Evolutionary conservation across 2,329 filamentous ascomycete species (phyloP).

Genomic region (Fusarium sambucinum): DNA sequence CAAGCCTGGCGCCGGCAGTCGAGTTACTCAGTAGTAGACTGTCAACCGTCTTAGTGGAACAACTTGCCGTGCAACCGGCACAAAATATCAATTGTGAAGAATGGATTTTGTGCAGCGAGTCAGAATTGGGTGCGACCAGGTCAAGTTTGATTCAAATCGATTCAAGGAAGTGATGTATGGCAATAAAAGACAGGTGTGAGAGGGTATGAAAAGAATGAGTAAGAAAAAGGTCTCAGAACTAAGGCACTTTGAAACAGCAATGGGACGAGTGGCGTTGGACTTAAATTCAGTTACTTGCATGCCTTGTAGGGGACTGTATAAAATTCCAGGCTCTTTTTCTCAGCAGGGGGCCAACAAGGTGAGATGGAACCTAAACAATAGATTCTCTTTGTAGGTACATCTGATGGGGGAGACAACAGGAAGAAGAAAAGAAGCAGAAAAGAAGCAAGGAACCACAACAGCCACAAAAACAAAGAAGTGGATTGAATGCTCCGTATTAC

Average conservation of each 20-base stretch:
- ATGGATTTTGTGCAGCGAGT: slow-evolving; percentile 38
- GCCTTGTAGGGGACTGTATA: slow-evolving; percentile 26
- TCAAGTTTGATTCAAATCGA: slow-evolving; percentile 38
- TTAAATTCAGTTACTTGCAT: neutral
- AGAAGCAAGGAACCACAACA: slow-evolving; percentile 5
- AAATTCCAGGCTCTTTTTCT: neutral
- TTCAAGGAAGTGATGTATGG: slow-evolving; percentile 32
- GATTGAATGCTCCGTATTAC: slow-evolving; percentile 12
- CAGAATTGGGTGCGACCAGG: slow-evolving; percentile 30
- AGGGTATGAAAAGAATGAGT: slow-evolving; percentile 5
- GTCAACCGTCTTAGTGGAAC: slow-evolving; percentile 28
- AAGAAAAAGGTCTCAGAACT: slow-evolving; percentile 32
- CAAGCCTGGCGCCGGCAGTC: slow-evolving; percentile 40
- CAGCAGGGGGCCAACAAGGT: neutral
- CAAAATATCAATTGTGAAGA: slow-evolving; percentile 28
- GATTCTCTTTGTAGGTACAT: slow-evolving; percentile 12
- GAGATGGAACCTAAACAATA: slow-evolving; percentile 25
- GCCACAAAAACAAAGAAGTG: slow-evolving; percentile 18
- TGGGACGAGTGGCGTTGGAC: neutral
- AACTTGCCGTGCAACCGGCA: slow-evolving; percentile 30
- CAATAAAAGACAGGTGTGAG: neutral
- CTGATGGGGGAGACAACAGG: neutral
- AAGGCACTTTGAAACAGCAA: slow-evolving; percentile 18
- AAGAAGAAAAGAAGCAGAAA: neutral
- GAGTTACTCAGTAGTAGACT: slow-evolving; percentile 26